Percentiles rank a stretch among this genome's conserved stretches.
These are phyloP conservation scores for Blastobotrys buckinghamii DNA, from an alignment of 1,139 yeast species.

Conservation along the genomic window DNA sequence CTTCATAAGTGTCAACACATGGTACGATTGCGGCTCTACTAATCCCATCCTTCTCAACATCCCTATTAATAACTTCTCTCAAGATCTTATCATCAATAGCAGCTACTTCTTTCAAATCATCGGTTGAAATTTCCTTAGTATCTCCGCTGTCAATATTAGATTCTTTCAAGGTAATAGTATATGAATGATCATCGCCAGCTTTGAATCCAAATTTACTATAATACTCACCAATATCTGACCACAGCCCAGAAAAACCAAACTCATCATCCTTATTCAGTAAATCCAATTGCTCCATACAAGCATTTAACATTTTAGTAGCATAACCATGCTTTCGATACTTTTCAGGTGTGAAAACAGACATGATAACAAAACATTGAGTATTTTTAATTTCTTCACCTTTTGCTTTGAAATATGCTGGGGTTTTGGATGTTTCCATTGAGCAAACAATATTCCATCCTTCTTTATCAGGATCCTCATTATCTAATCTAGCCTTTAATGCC, in stretches of 20 bases:
- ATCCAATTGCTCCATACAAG: slow-evolving; percentile 38
- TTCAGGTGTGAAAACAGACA: slow-evolving; percentile 61
- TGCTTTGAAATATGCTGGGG: slow-evolving; percentile 36
- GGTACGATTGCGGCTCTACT: slow-evolving; percentile 4
- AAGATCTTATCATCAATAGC: slow-evolving; percentile 27
- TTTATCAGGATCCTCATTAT: slow-evolving; percentile 4
- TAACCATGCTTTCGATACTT: slow-evolving; percentile 59
- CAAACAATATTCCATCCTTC: slow-evolving; percentile 36
- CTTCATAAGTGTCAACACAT: slow-evolving; percentile 17
- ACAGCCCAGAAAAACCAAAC: slow-evolving; percentile 43
- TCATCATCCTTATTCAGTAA: slow-evolving; percentile 23
- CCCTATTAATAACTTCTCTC: slow-evolving; percentile 20
- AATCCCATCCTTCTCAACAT: slow-evolving; percentile 19
- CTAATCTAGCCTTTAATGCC: slow-evolving; percentile 22
- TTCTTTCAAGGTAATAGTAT: slow-evolving; percentile 11
- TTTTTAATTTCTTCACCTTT: slow-evolving; percentile 23
- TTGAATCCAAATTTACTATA: slow-evolving; percentile 54
- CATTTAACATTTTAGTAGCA: slow-evolving; percentile 50
- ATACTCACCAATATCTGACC: slow-evolving; percentile 70
- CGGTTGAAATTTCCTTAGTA: slow-evolving; percentile 30
- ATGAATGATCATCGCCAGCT: slow-evolving; percentile 3
- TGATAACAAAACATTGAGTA: slow-evolving; percentile 48
- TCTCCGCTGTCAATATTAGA: slow-evolving; percentile 17
- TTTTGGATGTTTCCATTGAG: slow-evolving; percentile 42
- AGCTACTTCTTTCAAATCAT: slow-evolving; percentile 33